Base-by-base conservation (phyloP, 768 basidiomycete genomes). In the Suillus alpinus region DNA sequence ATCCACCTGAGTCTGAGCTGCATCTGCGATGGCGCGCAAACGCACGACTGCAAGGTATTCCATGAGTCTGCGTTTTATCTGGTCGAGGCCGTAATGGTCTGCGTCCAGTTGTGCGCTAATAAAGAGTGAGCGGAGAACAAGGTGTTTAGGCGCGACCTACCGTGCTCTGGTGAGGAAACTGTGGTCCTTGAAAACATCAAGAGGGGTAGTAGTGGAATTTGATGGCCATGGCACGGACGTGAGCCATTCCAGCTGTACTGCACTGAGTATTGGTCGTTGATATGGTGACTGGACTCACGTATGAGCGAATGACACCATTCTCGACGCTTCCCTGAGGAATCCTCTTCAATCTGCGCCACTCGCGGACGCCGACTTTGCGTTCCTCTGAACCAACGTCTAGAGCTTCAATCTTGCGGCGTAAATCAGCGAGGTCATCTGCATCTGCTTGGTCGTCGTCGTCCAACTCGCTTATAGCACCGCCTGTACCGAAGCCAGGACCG, bases 301-400 rank as follows among this genome's bases (percentile, higher is more conserved):
- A 94, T 70, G 80, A 88, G 52, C 92, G 80, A 55, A 95, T 88
- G 39, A 96, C 94, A 4, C 94, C 92, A 68, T 92, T 86, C 77
- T 97, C 95, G 2, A 94, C 92, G 56, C 91, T 92, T 18, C 93
- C 92, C 37, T 87, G 86, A 0, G 94, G 93, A n/a, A 93, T 95
- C 20, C 93, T 85, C 72, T 87, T 89, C 36, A 97, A 75, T 46
- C 95, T 77, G 66, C 86, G 84, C 84, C 91, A 92, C 70, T 98
- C 95, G 37, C 92, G 75, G 0, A 88, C 82, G 26, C 89, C 90
- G 72, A 90, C 87, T 71, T 88, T 91, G 44, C 91, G 81, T 70
- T 94, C 92, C 71, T 95, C 93, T 40, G 83, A 86, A 14, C 87
- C 88, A 12, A 78, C 77, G 12, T 81, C 82, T 78, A 93, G 87